Percentiles rank a stretch among this genome's conserved stretches.
Conservation (phyloP, 148 eudicot genomes). For the Fagopyrum esculentum region DNA sequence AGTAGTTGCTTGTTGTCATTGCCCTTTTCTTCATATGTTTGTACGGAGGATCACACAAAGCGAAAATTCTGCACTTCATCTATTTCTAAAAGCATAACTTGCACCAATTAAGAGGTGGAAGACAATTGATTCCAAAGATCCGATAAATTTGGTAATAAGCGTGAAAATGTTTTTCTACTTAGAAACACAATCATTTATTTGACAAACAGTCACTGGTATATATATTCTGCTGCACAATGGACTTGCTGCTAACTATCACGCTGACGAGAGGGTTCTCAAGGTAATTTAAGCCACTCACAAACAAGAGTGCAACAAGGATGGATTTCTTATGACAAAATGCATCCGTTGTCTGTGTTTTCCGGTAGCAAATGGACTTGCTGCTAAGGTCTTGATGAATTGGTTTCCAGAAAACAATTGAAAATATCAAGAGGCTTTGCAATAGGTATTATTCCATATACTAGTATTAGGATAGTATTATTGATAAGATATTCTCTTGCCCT, state of each 20-base stretch:
- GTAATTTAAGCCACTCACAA: background rate
- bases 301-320: background rate
- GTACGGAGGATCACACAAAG: background rate
- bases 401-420: background rate
- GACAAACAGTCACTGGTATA: background rate
- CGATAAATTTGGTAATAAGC: background rate
- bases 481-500: too few relatives aligned
- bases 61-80: background rate
- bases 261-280: background rate
- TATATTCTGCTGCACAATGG: background rate
- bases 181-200: background rate
- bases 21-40: background rate
- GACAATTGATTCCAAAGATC: background rate
- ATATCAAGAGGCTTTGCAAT: background rate
- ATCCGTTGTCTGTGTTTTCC: background rate
- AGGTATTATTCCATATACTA: background rate
- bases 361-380: background rate
- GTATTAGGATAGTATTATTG: background rate
- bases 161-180: background rate
- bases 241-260: constrained; percentile 32
- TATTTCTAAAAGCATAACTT: background rate
- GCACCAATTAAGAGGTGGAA: background rate
- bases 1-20: background rate
- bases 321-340: background rate
- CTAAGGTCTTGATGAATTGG: background rate